phyloP scores from a whole-genome alignment of 352 stramenopile genomes.

The Phytophthora uliginosa region DNA sequence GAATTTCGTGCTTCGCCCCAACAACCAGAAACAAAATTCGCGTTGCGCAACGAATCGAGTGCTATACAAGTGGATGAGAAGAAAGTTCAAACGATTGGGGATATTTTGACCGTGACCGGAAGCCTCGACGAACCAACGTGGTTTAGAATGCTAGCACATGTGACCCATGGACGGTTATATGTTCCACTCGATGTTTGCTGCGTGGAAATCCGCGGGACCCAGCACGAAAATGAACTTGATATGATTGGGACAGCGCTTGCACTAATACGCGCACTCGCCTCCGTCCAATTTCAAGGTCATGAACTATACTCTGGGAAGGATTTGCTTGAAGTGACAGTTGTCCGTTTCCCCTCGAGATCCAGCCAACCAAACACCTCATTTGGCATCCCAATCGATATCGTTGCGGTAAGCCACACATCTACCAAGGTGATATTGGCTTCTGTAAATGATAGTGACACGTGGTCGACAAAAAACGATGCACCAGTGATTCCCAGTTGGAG shows the following conservation, averaged over 20 bases:
- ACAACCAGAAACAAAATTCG: not conserved
- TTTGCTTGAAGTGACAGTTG: conserved; percentile 17
- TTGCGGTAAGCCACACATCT: conserved; percentile 2
- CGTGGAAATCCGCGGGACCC: conserved; percentile 26
- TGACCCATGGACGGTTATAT: conserved; percentile 27
- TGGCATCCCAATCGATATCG: conserved; percentile 19
- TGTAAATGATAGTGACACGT: not conserved
- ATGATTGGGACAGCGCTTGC: conserved; percentile 27
- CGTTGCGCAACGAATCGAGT: conserved; percentile 4
- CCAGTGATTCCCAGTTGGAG: not conserved
- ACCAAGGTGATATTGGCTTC: not conserved
- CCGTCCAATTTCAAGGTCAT: conserved; percentile 19
- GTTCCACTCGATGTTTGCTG: conserved; percentile 35
- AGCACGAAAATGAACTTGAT: conserved; percentile 19
- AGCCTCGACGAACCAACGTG: conserved; percentile 17
- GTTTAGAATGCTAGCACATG: conserved; percentile 27
- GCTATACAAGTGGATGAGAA: conserved; percentile 8
- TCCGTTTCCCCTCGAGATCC: conserved; percentile 8
- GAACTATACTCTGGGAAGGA: conserved; percentile 24
- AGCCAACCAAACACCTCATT: not conserved
- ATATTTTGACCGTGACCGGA: conserved; percentile 22
- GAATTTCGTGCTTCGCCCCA: conserved; percentile 5
- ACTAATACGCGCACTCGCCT: conserved; percentile 23
- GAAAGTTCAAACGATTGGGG: conserved; percentile 13
- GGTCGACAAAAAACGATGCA: no score